Evolutionary conservation across 139 green algal genomes (phyloP), one percentile per base, ranked within the genome.

Genomic region (Nannochloris sp.): DNA sequence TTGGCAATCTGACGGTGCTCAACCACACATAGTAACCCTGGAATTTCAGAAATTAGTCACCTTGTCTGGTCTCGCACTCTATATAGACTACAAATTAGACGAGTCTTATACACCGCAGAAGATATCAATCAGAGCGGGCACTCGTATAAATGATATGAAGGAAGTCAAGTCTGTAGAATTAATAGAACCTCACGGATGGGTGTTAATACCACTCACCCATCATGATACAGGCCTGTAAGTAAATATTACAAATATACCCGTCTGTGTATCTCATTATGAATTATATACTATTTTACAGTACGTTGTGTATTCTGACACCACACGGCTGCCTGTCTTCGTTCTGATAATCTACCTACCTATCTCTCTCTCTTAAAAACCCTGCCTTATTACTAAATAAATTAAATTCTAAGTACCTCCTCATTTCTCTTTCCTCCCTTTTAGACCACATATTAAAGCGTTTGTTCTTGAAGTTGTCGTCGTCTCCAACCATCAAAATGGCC

Each of bases 401-500:
- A n/a, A n/a, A n/a, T n/a, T n/a, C n/a, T n/a, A n/a, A n/a, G n/a
- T n/a, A n/a, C n/a, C n/a, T n/a, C n/a, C n/a, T n/a, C n/a, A n/a
- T 51, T 51, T n/a, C n/a, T 51, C 42, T 51, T 51, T 19, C 19
- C 19, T 19, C 42, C 19, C 19, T 51, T 51, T 51, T 51, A 70
- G 65, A 61, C 37, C 48, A 1, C 61, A 31, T 39, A 23, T 87
- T 29, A 71, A 60, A 29, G 62, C 60, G n/a, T 76, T 67, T 53
- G 63, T 84, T 29, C 59, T 83, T 39, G 72, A 88, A 54, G 42
- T 89, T 4, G 81, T 79, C 2, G 66, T 98, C 1, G 61, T 96
- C 4, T 70, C 80, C 47, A 99, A 98, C 83, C 94, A 99, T 64
- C 94, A 99, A 60, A 99, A 97, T 64, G 94, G 94, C 0, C 67